Conservation (phyloP, 2,329 filamentous ascomycete genomes). For the Salinomyces thailandicus region DNA sequence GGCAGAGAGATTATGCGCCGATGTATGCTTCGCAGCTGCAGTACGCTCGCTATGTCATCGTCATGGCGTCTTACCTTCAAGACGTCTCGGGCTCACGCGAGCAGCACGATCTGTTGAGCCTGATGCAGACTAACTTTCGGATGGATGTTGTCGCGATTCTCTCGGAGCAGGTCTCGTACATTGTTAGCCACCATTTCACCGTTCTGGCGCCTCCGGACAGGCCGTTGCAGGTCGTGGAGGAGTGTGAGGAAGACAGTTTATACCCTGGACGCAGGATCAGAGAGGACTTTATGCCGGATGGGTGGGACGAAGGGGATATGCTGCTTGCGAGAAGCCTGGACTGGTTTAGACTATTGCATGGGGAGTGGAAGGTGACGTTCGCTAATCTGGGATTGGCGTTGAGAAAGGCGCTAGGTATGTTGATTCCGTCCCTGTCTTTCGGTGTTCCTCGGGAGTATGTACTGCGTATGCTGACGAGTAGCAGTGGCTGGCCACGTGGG, state of each 20-base stretch:
- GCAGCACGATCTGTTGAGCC: conserved; percentile 56
- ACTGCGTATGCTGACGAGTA: too few species aligned
- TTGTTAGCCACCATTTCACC: conserved; percentile 9
- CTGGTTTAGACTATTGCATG: conserved; percentile 70
- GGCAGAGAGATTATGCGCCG: conserved; percentile 69
- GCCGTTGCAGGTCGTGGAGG: conserved; percentile 40
- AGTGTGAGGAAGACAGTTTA: conserved; percentile 33
- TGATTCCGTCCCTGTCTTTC: not conserved
- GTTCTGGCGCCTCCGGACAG: not conserved
- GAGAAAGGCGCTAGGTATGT: conserved; percentile 73
- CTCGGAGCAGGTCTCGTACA: conserved; percentile 48
- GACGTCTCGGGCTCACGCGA: conserved; percentile 56
- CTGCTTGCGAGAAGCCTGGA: conserved; percentile 70
- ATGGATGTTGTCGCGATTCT: conserved; percentile 66
- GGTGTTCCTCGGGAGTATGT: conserved; percentile 2
- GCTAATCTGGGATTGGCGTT: conserved; percentile 61
- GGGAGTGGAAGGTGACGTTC: conserved; percentile 62
- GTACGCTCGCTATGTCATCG: conserved; percentile 53
- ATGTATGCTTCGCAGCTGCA: conserved; percentile 76
- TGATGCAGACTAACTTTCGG: conserved; percentile 59
- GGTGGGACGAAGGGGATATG: conserved; percentile 50
- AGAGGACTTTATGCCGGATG: conserved; percentile 54
- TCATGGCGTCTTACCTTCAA: conserved; percentile 66
- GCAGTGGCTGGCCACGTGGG: conserved; percentile 41
- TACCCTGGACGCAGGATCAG: conserved; percentile 54